Percentiles rank a stretch among this genome's conserved stretches.
Evolutionary conservation across 1,139 yeast genomes (phyloP).

Genomic region (Hansenula lynferdii): DNA sequence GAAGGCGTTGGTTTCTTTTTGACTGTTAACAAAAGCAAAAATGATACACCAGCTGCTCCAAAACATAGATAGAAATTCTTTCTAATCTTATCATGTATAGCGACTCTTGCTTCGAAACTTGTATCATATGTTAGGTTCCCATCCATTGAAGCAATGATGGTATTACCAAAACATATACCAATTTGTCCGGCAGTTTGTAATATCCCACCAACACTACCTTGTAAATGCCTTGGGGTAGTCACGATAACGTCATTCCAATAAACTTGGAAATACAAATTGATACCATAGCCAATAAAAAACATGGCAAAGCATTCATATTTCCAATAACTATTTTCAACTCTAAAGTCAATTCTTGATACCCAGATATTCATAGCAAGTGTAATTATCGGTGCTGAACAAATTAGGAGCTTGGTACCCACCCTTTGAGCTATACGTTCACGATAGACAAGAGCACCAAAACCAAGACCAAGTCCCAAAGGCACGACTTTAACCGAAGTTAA

Average conservation of each 20-base stretch:
- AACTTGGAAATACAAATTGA: conserved; percentile 9
- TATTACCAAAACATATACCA: conserved; percentile 9
- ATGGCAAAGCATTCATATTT: conserved; percentile 22
- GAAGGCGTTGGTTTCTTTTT: neutral
- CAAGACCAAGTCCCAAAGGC: conserved; percentile 16
- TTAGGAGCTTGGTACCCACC: conserved; percentile 16
- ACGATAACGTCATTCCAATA: conserved; percentile 6
- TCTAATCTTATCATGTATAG: conserved; percentile 3
- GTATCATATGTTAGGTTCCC: conserved; percentile 2
- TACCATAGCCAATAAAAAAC: conserved; percentile 18
- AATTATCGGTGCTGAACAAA: conserved; percentile 14
- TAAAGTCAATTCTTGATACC: conserved; percentile 21
- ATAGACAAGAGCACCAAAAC: conserved; percentile 4
- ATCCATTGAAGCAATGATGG: conserved; percentile 4
- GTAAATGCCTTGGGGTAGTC: conserved; percentile 10
- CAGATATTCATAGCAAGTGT: conserved; percentile 17
- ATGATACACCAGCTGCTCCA: conserved; percentile 2
- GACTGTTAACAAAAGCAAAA: conserved; percentile 2
- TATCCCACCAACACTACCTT: conserved; percentile 10
- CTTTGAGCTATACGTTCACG: conserved; percentile 11
- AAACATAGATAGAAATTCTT: conserved; percentile 5
- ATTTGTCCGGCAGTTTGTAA: conserved; percentile 8
- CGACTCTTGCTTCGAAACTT: neutral
- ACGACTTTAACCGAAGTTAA: conserved; percentile 24
- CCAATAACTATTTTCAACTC: conserved; percentile 22